These are phyloP conservation scores for Cyberlindnera euphorbiiphila DNA, from an alignment of 805 yeast genomes.

Conservation along the genomic window DNA sequence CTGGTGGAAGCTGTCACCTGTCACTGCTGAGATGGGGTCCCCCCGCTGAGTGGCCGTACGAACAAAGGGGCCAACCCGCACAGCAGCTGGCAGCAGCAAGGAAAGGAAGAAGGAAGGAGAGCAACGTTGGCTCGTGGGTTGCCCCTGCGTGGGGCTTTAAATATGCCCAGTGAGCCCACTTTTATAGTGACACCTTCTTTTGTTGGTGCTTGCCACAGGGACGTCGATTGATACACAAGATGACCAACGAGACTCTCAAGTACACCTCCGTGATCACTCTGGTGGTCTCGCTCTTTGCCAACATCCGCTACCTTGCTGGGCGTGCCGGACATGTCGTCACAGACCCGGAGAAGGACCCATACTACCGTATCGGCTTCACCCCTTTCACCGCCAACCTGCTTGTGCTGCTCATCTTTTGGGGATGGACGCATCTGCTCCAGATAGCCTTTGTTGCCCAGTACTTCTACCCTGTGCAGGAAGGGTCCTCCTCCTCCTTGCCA, in stretches of 20 bases:
- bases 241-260: slow-evolving; percentile 30
- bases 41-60: no score
- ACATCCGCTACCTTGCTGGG: slow-evolving; percentile 54
- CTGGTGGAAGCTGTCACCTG: no score
- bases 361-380: slow-evolving; percentile 50
- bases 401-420: slow-evolving; percentile 56
- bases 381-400: slow-evolving; percentile 64
- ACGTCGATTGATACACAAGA: no score
- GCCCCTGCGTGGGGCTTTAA: no score
- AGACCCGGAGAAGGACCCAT: slow-evolving; percentile 40
- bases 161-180: no score
- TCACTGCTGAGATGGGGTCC: no score
- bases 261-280: slow-evolving; percentile 50
- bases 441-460: slow-evolving; percentile 43
- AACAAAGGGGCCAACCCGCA: no score
- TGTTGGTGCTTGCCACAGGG: no score
- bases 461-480: slow-evolving; percentile 33
- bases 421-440: slow-evolving; percentile 49
- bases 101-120: no score
- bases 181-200: background rate
- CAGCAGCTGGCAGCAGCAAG: no score
- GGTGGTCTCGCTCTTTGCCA: slow-evolving; percentile 52
- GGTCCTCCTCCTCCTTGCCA: no score
- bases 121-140: no score
- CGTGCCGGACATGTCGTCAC: slow-evolving; percentile 39